These are phyloP conservation scores for Salvia miltiorrhiza DNA, from an alignment of 257 asterid genomes.

Conservation along the genomic window DNA sequence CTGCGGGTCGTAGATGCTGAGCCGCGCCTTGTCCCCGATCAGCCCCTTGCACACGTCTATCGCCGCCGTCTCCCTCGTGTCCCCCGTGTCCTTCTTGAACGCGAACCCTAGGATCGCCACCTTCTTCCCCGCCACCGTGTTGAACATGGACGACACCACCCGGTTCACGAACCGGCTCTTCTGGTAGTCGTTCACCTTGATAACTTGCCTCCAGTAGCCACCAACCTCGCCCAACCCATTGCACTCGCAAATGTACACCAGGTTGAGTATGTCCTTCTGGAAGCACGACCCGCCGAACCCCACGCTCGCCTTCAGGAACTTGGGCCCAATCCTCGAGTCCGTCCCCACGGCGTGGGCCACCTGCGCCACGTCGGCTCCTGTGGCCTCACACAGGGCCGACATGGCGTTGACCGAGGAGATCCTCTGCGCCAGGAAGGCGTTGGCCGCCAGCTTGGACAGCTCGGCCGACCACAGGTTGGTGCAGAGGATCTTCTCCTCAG, in stretches of 20 bases:
- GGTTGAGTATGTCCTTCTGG: conserved; percentile 68
- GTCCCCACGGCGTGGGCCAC: conserved; percentile 62
- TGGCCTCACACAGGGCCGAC: conserved; percentile 75
- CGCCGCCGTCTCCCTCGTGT: conserved; percentile 67
- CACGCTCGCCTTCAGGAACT: conserved; percentile 63
- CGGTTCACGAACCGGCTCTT: conserved; percentile 69
- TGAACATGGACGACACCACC: conserved; percentile 63
- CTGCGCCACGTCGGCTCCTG: conserved; percentile 64
- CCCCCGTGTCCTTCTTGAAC: conserved; percentile 72
- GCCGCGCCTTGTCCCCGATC: conserved; percentile 56
- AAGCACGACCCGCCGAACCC: conserved; percentile 80
- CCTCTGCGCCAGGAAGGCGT: conserved; percentile 91
- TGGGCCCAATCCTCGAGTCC: conserved; percentile 63
- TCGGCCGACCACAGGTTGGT: conserved; percentile 96
- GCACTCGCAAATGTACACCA: conserved; percentile 71
- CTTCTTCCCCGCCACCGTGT: conserved; percentile 66
- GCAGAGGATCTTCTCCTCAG: conserved; percentile 65
- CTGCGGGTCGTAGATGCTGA: conserved; percentile 69
- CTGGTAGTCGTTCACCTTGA: conserved; percentile 67
- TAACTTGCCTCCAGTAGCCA: conserved; percentile 68
- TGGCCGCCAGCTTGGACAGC: conserved; percentile 97
- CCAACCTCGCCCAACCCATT: conserved; percentile 64
- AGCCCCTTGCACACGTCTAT: conserved; percentile 70
- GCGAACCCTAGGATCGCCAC: conserved; percentile 64
- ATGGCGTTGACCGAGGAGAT: conserved; percentile 85